A percentile compares a stretch with the other conserved stretches of the same genome.
These are phyloP conservation scores for Bertia moriformis DNA, from an alignment of 2,329 filamentous ascomycete genomes.

Conservation along the genomic window DNA sequence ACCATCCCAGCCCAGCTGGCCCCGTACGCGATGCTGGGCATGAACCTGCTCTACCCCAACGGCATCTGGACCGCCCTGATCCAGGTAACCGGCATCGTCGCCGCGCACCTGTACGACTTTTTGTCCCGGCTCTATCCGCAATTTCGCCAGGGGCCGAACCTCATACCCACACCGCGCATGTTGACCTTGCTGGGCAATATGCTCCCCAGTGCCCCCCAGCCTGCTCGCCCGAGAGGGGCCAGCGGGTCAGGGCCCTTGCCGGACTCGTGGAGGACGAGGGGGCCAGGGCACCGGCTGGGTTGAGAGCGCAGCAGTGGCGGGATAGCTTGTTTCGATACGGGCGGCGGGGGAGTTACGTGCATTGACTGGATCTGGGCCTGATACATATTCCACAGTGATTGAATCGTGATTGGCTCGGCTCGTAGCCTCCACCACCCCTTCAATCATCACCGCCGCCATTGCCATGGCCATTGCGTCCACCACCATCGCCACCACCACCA, in stretches of 20 bases:
- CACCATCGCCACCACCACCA: too few species aligned
- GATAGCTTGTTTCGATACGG: too few species aligned
- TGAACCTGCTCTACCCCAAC: slow-evolving; percentile 52
- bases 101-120: slow-evolving; percentile 85
- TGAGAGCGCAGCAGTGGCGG: too few species aligned
- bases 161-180: slow-evolving; percentile 59
- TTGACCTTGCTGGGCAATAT: slow-evolving; percentile 52
- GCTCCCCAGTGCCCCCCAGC: slow-evolving; percentile 25
- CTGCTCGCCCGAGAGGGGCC: slow-evolving; percentile 27
- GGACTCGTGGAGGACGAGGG: slow-evolving; percentile 49
- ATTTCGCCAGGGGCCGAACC: slow-evolving; percentile 70
- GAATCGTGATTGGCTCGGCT: too few species aligned
- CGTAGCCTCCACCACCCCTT: too few species aligned
- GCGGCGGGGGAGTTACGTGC: too few species aligned
- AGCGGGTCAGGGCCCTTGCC: slow-evolving; percentile 34
- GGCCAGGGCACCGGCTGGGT: slow-evolving; percentile 47
- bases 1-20: slow-evolving; percentile 70
- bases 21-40: slow-evolving; percentile 64
- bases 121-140: slow-evolving; percentile 75
- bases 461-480: too few species aligned
- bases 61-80: slow-evolving; percentile 40
- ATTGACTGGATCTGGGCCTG: too few species aligned
- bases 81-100: slow-evolving; percentile 65
- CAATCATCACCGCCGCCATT: too few species aligned
- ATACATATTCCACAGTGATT: too few species aligned